Evolutionary conservation across 2,329 filamentous ascomycete species (phyloP), one percentile per base, ranked within the genome.

Genomic region (Clarireedia paspali): DNA sequence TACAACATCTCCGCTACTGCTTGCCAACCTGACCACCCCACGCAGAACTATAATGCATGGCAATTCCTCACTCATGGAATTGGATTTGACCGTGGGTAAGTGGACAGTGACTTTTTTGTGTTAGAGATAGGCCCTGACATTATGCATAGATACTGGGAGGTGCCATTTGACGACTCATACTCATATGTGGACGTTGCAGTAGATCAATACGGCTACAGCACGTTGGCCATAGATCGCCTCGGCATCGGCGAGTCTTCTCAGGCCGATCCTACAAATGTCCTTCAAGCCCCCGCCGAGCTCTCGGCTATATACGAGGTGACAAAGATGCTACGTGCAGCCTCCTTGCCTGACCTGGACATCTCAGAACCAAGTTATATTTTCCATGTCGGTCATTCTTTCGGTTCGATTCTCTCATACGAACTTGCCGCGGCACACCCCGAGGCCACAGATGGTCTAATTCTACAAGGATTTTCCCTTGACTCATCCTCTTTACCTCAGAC

Each of bases 31-130:
- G 26, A 20, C 15, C 14, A 46, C 4, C 9, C 15, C 4, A 12
- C 15, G 14, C 23, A 23, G 5, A n/a, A 40, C 10, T 45, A 27
- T 10, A 24, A 15, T 23, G 17, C 53, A 7, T 50, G 40, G 53
- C 53, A 55, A 38, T 46, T 50, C 5, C 47, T 55, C n/a, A 55
- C 53, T 24, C 53, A 51, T 51, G 53, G 47, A 20, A 34, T 55
- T 30, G 53, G 53, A 6, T 55, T 26, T 20, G 53, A 55, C 39
- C 30, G 40, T 24, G 6, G 40, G 53, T 55, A 23, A 38, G 53
- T 34, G 45, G 14, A 44, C 23, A 10, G 9, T 23, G 23, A 15
- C 23, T 30, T 49, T 9, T 30, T 6, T 1, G 6, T 27, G 12
- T 12, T 17, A 20, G 23, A 10, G 2, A 38, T 15, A 5, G 15